Evolutionary conservation across 495 filamentous ascomycete genomes (phyloP).

Genomic region (Aspergillus carlsbadensis): DNA sequence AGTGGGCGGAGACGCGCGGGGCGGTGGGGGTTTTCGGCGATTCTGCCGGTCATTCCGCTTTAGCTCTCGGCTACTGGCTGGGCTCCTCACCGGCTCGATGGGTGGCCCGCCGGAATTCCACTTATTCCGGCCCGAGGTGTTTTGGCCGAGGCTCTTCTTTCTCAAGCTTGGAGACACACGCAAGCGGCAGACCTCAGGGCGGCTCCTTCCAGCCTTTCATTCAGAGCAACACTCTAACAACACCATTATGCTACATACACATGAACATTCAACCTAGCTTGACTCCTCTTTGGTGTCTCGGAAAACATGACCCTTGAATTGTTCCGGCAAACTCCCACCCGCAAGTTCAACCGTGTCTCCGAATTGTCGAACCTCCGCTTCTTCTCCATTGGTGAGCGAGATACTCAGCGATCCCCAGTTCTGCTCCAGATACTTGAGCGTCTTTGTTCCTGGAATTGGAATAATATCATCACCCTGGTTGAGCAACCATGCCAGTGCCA

Average conservation of each 20-base stretch:
- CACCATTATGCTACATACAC: not conserved
- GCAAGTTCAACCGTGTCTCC: not conserved
- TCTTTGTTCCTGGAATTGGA: constrained; percentile 61
- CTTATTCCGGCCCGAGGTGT: constrained; percentile 16
- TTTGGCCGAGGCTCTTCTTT: constrained; percentile 17
- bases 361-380: not conserved
- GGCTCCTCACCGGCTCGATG: not conserved
- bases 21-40: not conserved
- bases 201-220: not conserved
- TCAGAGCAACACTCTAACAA: not conserved
- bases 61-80: not conserved
- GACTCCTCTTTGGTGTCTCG: not conserved
- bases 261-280: not conserved
- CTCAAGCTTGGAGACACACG: too few species aligned
- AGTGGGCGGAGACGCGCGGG: not conserved
- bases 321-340: not conserved
- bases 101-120: constrained; percentile 13
- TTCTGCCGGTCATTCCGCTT: not conserved
- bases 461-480: constrained; percentile 60
- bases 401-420: constrained; percentile 38
- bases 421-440: constrained; percentile 54
- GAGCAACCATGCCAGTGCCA: constrained; percentile 60
- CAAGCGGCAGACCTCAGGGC: too few species aligned
- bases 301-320: not conserved
- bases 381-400: not conserved